A percentile compares a stretch with the other conserved stretches of the same genome.
Conservation (phyloP, 371 early-diverging fungal species). For the Massospora cicadina region DNA sequence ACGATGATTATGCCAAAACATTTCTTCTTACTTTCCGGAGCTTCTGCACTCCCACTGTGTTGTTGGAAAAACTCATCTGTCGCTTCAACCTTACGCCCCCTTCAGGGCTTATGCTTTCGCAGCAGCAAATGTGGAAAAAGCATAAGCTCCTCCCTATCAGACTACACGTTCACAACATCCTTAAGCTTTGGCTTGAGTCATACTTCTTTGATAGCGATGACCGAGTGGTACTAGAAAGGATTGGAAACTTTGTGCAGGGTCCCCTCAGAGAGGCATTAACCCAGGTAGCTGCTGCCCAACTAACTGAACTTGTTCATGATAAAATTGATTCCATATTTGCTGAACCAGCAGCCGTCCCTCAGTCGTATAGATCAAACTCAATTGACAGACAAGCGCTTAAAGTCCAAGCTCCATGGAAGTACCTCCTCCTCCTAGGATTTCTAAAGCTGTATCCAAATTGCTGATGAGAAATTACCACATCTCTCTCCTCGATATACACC, state of each 20-base stretch:
- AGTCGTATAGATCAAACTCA: conserved; percentile 1
- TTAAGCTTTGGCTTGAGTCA: conserved; percentile 34
- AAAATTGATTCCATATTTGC: background rate
- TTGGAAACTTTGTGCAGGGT: conserved; percentile 20
- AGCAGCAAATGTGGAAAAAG: conserved; percentile 53
- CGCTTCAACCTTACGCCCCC: conserved; percentile 57
- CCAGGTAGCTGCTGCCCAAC: background rate
- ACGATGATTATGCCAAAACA: conserved; percentile 54
- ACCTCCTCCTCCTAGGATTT: conserved; percentile 20
- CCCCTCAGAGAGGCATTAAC: background rate
- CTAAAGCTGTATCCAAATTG: conserved; percentile 15
- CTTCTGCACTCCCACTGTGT: conserved; percentile 46
- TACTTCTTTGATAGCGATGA: conserved; percentile 23
- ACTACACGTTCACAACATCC: conserved; percentile 22
- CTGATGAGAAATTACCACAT: conserved; percentile 14
- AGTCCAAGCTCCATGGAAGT: conserved; percentile 12
- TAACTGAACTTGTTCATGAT: background rate
- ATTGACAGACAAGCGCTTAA: conserved; percentile 11
- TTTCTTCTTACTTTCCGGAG: conserved; percentile 79
- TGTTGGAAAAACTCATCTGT: conserved; percentile 42
- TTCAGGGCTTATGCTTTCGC: conserved; percentile 30
- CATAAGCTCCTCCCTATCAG: conserved; percentile 41
- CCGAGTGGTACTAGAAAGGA: conserved; percentile 13
- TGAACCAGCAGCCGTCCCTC: background rate
- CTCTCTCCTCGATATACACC: conserved; percentile 45